A percentile compares a stretch with the other conserved stretches of the same genome.
These are phyloP conservation scores for Fusarium irregulare DNA, from an alignment of 2,329 filamentous ascomycete genomes.

Conservation along the genomic window DNA sequence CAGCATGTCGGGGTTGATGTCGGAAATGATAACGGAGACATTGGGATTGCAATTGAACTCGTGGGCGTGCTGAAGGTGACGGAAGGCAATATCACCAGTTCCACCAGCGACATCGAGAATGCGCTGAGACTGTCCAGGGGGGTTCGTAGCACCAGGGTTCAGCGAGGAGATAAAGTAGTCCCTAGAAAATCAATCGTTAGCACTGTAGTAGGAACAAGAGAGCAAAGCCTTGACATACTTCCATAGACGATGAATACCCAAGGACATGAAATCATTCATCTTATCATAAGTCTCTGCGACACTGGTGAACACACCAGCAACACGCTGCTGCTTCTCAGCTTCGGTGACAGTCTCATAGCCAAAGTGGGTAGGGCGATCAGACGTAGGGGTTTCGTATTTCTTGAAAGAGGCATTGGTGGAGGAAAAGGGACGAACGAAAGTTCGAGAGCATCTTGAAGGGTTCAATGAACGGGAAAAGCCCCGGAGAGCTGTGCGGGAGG, in stretches of 20 bases:
- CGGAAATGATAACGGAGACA: constrained; percentile 88
- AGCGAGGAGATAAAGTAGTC: constrained; percentile 94
- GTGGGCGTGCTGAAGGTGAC: constrained; percentile 92
- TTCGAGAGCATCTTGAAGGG: constrained; percentile 22
- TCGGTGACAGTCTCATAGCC: constrained; percentile 89
- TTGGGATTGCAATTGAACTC: constrained; percentile 77
- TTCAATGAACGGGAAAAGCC: constrained; percentile 43
- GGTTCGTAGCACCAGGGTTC: constrained; percentile 77
- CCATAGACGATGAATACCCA: constrained; percentile 96
- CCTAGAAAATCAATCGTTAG: constrained; percentile 50
- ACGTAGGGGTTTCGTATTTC: constrained; percentile 47
- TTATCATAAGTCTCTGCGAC: constrained; percentile 95
- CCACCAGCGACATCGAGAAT: constrained; percentile 98
- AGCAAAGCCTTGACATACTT: constrained; percentile 63
- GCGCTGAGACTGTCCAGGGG: constrained; percentile 63
- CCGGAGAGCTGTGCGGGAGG: constrained; percentile 47
- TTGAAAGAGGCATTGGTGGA: constrained; percentile 45
- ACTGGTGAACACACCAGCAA: constrained; percentile 91
- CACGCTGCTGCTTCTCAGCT: constrained; percentile 76
- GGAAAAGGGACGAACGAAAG: constrained; percentile 46
- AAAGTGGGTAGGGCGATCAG: constrained; percentile 82
- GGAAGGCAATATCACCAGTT: constrained; percentile 97
- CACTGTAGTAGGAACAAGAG: background rate
- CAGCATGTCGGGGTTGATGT: constrained; percentile 97
- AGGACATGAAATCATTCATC: constrained; percentile 99